Evolutionary conservation across 306 rosid genomes (phyloP).

Genomic region (Erythrophleum fordii): DNA sequence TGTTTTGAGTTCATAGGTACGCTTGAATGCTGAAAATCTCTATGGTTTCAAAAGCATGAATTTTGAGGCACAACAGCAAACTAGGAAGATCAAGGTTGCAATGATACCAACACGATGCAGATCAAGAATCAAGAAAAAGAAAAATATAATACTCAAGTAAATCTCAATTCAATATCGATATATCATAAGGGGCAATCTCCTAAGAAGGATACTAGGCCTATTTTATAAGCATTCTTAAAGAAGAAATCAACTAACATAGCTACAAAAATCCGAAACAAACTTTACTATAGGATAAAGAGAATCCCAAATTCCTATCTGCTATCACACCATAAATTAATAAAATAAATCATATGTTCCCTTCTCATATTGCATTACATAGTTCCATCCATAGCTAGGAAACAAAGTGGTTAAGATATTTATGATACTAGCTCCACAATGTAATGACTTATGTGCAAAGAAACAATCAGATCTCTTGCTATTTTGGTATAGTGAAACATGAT

Average conservation of each 20-base stretch:
- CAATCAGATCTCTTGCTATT: not conserved
- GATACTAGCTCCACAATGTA: not conserved
- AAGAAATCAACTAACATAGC: not conserved
- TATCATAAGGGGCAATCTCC: not conserved
- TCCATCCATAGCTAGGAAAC: not conserved
- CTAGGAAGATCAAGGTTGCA: too few species aligned
- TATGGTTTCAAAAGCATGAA: too few species aligned
- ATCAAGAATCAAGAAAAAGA: not conserved
- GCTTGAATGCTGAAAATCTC: too few species aligned
- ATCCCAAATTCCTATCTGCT: not conserved
- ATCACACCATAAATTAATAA: not conserved
- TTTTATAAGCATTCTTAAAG: not conserved
- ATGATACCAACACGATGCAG: not conserved
- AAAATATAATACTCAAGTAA: too few species aligned
- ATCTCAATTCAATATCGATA: not conserved
- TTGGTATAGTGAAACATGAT: not conserved
- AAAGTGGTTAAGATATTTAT: conserved; percentile 10
- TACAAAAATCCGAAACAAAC: not conserved
- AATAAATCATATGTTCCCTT: too few species aligned
- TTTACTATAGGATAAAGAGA: not conserved
- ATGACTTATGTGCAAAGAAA: too few species aligned
- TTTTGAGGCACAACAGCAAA: too few species aligned
- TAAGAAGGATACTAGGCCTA: not conserved
- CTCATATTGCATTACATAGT: not conserved
- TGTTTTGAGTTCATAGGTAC: too few species aligned